Evolutionary conservation across 2,329 filamentous ascomycete species (phyloP).

Genomic region (Aureobasidium sp.): DNA sequence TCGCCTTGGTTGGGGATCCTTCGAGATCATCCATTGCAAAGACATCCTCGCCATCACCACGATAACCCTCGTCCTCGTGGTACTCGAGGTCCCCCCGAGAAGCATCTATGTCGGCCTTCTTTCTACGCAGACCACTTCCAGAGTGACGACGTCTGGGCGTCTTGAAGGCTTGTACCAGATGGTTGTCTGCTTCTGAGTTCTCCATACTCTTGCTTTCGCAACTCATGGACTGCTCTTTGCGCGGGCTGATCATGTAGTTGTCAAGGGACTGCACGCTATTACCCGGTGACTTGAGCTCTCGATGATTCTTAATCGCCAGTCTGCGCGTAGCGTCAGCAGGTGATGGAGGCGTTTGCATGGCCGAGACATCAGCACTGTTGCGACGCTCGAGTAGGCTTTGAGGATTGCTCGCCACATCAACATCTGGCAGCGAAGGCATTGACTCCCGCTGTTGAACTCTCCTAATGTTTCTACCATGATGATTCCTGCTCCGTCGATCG

Average conservation of each 20-base stretch:
- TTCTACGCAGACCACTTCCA: constrained; percentile 72
- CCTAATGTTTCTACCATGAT: constrained; percentile 52
- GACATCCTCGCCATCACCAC: constrained; percentile 64
- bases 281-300: constrained; percentile 5
- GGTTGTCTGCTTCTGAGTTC: constrained; percentile 6
- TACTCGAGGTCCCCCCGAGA: constrained; percentile 75
- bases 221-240: not conserved
- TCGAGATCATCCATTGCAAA: constrained; percentile 56
- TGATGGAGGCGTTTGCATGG: constrained; percentile 20
- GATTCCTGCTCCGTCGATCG: constrained; percentile 59
- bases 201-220: constrained; percentile 11
- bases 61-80: constrained; percentile 81
- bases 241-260: not conserved
- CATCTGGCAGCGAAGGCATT: constrained; percentile 9
- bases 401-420: not conserved
- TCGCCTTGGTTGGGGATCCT: constrained; percentile 10
- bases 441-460: constrained; percentile 6
- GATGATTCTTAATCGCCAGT: constrained; percentile 30
- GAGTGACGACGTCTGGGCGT: constrained; percentile 63
- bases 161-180: constrained; percentile 1
- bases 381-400: constrained; percentile 23
- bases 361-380: constrained; percentile 30
- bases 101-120: constrained; percentile 55
- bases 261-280: constrained; percentile 4
- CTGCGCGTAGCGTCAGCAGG: constrained; percentile 29